Evolutionary conservation across 1,284 basidiomycete species (phyloP).

Genomic region (Peniophora sp.): DNA sequence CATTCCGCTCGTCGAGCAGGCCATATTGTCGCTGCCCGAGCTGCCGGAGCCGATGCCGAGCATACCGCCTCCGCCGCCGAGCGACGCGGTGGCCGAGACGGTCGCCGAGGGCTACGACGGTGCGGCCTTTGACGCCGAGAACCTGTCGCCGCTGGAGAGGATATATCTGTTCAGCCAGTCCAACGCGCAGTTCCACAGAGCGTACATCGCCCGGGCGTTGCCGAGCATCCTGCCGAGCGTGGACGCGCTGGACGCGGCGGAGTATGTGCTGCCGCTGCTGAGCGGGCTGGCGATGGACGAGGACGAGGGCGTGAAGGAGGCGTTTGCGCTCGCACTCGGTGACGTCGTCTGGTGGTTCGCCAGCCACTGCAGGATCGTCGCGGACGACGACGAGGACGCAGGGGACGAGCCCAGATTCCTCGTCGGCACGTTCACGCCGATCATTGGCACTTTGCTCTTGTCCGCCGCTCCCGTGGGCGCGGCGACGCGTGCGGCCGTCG

Average conservation of each 20-base stretch:
- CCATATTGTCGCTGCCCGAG: no score
- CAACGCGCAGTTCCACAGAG: conserved; percentile 74
- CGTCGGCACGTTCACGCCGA: conserved; percentile 85
- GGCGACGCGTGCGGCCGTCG: conserved; percentile 69
- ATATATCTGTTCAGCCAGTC: conserved; percentile 92
- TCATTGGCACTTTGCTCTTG: conserved; percentile 83
- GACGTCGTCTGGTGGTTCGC: conserved; percentile 92
- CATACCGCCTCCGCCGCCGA: no score
- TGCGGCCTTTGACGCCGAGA: conserved; percentile 51
- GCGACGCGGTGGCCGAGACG: neutral
- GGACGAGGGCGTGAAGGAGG: conserved; percentile 89
- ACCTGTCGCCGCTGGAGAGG: conserved; percentile 81
- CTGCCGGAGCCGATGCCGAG: no score
- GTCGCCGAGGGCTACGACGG: conserved; percentile 14
- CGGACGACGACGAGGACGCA: conserved; percentile 2
- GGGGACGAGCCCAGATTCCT: conserved; percentile 29
- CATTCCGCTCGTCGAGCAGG: no score
- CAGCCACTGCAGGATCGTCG: conserved; percentile 11
- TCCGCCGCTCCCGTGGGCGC: conserved; percentile 73
- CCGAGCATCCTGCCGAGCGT: conserved; percentile 70
- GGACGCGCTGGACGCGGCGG: conserved; percentile 82
- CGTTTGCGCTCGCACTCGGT: conserved; percentile 78
- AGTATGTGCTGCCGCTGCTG: conserved; percentile 90
- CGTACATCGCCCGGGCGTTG: conserved; percentile 79
- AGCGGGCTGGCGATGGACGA: conserved; percentile 84